Evolutionary conservation across 306 rosid genomes (phyloP).

Genomic region (Biancaea sappan): DNA sequence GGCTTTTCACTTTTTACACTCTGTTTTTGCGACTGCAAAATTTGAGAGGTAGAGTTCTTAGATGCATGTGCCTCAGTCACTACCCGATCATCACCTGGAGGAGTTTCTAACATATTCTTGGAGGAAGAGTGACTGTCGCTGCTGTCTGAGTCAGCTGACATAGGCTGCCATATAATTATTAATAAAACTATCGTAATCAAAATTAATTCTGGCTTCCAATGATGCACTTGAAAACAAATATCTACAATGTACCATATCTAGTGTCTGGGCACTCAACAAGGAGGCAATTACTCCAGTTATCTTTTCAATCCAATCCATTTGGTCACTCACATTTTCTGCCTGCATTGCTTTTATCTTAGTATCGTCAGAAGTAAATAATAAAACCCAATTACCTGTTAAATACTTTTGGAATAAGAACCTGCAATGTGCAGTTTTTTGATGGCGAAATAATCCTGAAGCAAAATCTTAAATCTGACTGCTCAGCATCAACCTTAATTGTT

Average conservation of each 20-base stretch:
- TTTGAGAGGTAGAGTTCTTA: slow-evolving; percentile 24
- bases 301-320: slow-evolving; percentile 87
- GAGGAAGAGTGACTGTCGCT: slow-evolving; percentile 22
- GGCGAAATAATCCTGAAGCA: slow-evolving; percentile 90
- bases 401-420: slow-evolving; percentile 46
- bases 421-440: slow-evolving; percentile 61
- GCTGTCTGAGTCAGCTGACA: slow-evolving; percentile 37
- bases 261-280: slow-evolving; percentile 58
- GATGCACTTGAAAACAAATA: background rate
- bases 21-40: slow-evolving; percentile 32
- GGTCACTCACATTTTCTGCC: slow-evolving; percentile 85
- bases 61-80: slow-evolving; percentile 33
- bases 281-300: slow-evolving; percentile 79
- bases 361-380: background rate
- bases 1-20: slow-evolving; percentile 55
- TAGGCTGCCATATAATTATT: slow-evolving; percentile 48
- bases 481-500: slow-evolving; percentile 79
- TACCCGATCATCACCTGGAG: slow-evolving; percentile 39
- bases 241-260: slow-evolving; percentile 50
- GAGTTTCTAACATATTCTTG: slow-evolving; percentile 29
- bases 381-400: background rate
- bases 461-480: slow-evolving; percentile 77
- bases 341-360: slow-evolving; percentile 37
- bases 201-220: slow-evolving; percentile 21
- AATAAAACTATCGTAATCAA: slow-evolving; percentile 20